Base-by-base conservation (phyloP, 139 green algal genomes). In the Edaphochlamys debaryana region DNA sequence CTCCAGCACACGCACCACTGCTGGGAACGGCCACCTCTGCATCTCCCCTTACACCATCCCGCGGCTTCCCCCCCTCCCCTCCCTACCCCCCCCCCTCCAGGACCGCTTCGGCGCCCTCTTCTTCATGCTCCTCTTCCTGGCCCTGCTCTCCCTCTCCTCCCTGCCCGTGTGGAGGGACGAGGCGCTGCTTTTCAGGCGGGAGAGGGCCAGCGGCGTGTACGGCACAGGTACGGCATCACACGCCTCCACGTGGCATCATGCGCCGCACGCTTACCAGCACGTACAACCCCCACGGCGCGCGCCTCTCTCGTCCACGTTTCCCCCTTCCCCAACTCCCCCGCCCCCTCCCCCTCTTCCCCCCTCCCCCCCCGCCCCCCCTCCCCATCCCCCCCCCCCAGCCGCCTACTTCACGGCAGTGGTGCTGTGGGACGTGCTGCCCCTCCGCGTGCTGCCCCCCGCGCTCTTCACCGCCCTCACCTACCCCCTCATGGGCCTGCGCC, bases 101-200 rank as follows among this genome's bases (percentile, higher is more conserved):
- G 92, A 93, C 78, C 90, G 92, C 38, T 89, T 94, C 50, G 92
- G 91, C 54, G 67, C 80, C 20, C 86, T 95, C 8, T 94, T 94
- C 85, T 95, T 95, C 87, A 89, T 92, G 66, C 58, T 92, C 22
- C 80, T 94, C 32, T 95, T 93, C 89, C 89, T 94, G 76, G 66
- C 81, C 27, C 87, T 95, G 23, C 91, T 91, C 48, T 88, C 84
- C n/a, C 86, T 95, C 50, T 89, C 82, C 60, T 92, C 88, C 1
- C 79, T 95, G 80, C 92, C 92, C 37, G 76, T 95, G 23, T 95
- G 92, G 92, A 58, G 86, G 8, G 87, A 92, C 62, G 90, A 94
- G 58, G 84, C 90, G 22, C 85, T 94, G 54, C 86, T 96, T 13
- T 96, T 96, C 86, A 86, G 93, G 84, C 72, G 90, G n/a, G 94